These are phyloP conservation scores for Pythium sp. DNA, from an alignment of 352 stramenopile species.

Conservation along the genomic window DNA sequence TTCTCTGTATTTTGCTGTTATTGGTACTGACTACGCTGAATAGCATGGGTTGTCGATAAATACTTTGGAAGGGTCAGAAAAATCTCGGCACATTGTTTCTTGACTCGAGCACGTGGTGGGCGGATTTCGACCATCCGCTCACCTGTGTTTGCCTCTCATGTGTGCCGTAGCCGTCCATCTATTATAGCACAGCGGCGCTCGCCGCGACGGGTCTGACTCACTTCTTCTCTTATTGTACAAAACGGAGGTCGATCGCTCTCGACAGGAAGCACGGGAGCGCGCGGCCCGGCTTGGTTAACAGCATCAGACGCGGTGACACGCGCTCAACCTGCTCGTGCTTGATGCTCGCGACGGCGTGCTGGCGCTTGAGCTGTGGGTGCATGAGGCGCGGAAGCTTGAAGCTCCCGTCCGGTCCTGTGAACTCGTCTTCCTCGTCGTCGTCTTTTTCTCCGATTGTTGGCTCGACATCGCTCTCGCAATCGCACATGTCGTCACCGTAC, in stretches of 20 bases:
- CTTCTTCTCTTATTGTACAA: conserved; percentile 16
- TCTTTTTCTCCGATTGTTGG: background rate
- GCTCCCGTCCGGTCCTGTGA: conserved; percentile 2
- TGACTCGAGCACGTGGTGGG: background rate
- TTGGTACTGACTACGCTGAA: conserved; percentile 3
- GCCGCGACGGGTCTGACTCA: background rate
- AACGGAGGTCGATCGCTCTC: conserved; percentile 10
- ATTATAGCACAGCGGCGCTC: conserved; percentile 5
- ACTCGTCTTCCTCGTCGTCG: conserved; percentile 1
- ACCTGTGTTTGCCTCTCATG: background rate
- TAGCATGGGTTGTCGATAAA: background rate
- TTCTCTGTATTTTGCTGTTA: background rate
- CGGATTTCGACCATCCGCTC: background rate
- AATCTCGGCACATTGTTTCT: background rate
- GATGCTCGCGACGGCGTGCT: conserved; percentile 3
- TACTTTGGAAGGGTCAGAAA: background rate
- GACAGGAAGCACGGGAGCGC: conserved; percentile 5
- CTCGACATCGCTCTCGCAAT: conserved; percentile 2
- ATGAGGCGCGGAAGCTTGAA: conserved; percentile 14
- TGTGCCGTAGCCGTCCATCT: conserved; percentile 1
- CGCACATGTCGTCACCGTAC: conserved; percentile 1
- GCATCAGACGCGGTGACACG: background rate
- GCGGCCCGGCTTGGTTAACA: conserved; percentile 1
- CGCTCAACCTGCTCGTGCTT: conserved; percentile 6
- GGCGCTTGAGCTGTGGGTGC: conserved; percentile 12